Evolutionary conservation across 2,329 filamentous ascomycete species (phyloP), one percentile per base, ranked within the genome.

Genomic region (Botryosphaeria dothidea): DNA sequence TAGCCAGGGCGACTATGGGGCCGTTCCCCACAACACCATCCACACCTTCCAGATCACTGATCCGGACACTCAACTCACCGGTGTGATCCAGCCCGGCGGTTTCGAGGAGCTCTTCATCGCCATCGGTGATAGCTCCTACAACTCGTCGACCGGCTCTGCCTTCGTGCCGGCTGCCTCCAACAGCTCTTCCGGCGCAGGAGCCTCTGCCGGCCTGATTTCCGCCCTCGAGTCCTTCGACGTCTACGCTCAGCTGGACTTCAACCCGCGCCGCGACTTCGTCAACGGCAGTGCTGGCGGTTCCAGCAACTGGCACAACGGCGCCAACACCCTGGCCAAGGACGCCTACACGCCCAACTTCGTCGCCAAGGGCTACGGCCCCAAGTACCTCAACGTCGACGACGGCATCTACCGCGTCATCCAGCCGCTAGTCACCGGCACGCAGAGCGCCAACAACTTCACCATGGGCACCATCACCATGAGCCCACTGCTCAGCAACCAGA

Each of bases 11-110:
- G 82, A 84, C 66, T 83, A 81, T 65, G 81, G 81, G 41, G 79
- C 79, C 4, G 79, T 83, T 0, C 77, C 80, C 0, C 72, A 73
- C 21, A 79, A 83, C 66, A 82, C 80, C 1, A 81, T 78, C 1
- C 82, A 83, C 66, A 81, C 81, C 3, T 83, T 83, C 72, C 80
- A 82, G 68, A 73, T 83, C 17, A 68, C 81, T 13, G 81, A 83
- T 62, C 80, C 80, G 0, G 79, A 83, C 67, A 82, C 80, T 4
- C 78, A 83, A 67, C 76, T 84, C 70, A 74, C 79, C 1, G 81
- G 82, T 2, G 74, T 82, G 0, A 79, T 83, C 51, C 72, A 75
- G 7, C 81, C 82, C 2, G 80, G 82, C 34, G 81, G 80, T n/a
- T 83, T 84, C 58, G 81, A 84, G 73, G 73, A 78, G 2, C 75